Conservation (phyloP, 2,329 filamentous ascomycete genomes). For the Sclerotinia borealis region DNA sequence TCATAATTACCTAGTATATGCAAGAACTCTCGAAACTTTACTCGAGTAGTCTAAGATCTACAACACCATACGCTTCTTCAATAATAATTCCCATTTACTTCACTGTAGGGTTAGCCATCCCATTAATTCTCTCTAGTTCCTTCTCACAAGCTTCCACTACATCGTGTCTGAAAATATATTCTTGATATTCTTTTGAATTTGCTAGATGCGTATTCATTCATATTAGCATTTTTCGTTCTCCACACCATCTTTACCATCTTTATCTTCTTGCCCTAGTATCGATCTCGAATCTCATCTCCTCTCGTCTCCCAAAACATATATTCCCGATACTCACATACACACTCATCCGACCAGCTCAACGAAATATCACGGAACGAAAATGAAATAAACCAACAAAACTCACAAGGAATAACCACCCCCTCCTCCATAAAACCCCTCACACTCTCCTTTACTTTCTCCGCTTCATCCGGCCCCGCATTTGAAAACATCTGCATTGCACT, state of each 20-base stretch:
- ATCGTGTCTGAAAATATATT: conserved; percentile 1
- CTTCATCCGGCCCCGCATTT: not conserved
- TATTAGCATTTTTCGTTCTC: not conserved
- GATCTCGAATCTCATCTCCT: not conserved
- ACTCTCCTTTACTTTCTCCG: not conserved
- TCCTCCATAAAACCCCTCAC: not conserved
- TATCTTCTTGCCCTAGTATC: too few species aligned
- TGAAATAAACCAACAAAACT: not conserved
- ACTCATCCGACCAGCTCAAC: not conserved
- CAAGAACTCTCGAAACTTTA: too few species aligned
- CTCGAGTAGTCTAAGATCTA: too few species aligned
- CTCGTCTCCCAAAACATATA: not conserved
- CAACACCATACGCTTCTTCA: too few species aligned
- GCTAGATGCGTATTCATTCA: not conserved
- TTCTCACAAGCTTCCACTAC: not conserved
- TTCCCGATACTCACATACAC: not conserved
- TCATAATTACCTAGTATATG: too few species aligned
- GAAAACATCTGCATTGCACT: conserved; percentile 6
- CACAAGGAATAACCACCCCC: not conserved
- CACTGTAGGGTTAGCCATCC: not conserved
- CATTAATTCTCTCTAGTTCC: not conserved
- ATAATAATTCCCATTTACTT: too few species aligned
- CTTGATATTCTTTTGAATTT: not conserved
- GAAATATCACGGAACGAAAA: not conserved
- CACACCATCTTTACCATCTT: too few species aligned